A percentile compares a stretch with the other conserved stretches of the same genome.
phyloP scores from a whole-genome alignment of 345 rosid genomes.

The Eucalyptus pumila region DNA sequence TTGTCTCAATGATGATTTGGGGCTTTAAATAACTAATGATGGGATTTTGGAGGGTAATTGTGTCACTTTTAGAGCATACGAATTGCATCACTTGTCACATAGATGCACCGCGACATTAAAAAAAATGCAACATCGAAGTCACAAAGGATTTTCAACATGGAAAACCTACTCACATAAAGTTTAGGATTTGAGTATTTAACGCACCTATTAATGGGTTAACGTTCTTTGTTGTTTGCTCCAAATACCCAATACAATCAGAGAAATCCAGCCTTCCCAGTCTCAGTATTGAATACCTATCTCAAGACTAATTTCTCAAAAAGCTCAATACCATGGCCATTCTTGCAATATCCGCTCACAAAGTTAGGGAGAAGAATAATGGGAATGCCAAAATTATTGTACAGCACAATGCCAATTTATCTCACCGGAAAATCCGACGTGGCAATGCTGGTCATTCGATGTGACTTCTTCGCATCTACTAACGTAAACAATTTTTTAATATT shows the following conservation, averaged over 20 bases:
- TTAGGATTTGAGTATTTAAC: background rate
- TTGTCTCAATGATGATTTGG: background rate
- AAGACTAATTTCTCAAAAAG: background rate
- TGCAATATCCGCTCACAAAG: background rate
- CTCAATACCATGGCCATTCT: background rate
- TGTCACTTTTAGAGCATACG: background rate
- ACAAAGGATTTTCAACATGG: background rate
- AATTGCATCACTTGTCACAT: background rate
- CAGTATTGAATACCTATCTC: background rate
- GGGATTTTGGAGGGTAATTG: background rate
- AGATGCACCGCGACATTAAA: background rate
- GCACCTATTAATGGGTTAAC: background rate
- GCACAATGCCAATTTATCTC: too few relatives aligned
- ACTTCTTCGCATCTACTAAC: too few relatives aligned
- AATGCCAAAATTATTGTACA: too few relatives aligned
- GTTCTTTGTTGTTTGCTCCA: background rate
- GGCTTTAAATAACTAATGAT: background rate
- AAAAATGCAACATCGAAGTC: background rate
- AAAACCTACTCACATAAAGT: background rate
- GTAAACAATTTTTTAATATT: too few relatives aligned
- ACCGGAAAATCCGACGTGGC: accelerated
- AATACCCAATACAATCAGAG: background rate
- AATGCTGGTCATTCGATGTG: accelerated
- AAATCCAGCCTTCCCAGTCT: background rate
- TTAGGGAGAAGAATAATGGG: too few relatives aligned